Base-by-base conservation (phyloP, 1,284 basidiomycete species). In the Trichosporon faecale region DNA sequence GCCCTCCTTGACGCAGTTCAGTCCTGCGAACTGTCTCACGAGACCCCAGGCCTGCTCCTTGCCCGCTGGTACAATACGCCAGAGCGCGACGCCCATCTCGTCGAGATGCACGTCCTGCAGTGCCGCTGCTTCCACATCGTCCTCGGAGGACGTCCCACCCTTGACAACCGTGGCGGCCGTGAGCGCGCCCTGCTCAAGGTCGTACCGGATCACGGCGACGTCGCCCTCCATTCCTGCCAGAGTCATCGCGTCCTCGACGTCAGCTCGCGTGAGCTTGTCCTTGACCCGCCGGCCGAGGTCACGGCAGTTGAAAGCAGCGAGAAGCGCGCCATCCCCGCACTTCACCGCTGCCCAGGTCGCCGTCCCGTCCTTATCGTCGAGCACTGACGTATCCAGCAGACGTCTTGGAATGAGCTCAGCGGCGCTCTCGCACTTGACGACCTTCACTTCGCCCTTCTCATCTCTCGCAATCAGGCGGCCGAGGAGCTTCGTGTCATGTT, bases 401-500 rank as follows among this genome's bases (percentile, higher is more conserved):
- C 70, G 64, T 2, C 35, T 44, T 18, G 55, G 44, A 25, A 70
- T 64, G 7, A 65, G 55, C 25, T 65, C 66, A 1, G 70, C 64
- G 1, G 66, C 70, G 2, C 16, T 27, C 6, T 8, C 11, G 8
- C 66, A 35, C 44, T 66, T 68, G 29, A 70, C 25, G 8, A 70
- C 70, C 0, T 40, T 27, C 5, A 44, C 66, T 5, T 37, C n/a
- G 12, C 66, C 69, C 0, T 11, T 14, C 2, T 23, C 31, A 40
- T 67, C 66, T 7, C n/a, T 35, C 5, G 63, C 66, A 21, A 67
- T 52, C 23, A 81, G 66, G 9, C 69, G 66, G 4, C 33, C 23
- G 0, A 79, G 61, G 0, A 80, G 66, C 0, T 25, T 31, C 11
- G 55, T 11, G 64, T 79, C 76, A 29, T 27, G 66, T 27, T 63